phyloP scores from a whole-genome alignment of 73 alveolate species.

The Tetrahymena borealis region DNA sequence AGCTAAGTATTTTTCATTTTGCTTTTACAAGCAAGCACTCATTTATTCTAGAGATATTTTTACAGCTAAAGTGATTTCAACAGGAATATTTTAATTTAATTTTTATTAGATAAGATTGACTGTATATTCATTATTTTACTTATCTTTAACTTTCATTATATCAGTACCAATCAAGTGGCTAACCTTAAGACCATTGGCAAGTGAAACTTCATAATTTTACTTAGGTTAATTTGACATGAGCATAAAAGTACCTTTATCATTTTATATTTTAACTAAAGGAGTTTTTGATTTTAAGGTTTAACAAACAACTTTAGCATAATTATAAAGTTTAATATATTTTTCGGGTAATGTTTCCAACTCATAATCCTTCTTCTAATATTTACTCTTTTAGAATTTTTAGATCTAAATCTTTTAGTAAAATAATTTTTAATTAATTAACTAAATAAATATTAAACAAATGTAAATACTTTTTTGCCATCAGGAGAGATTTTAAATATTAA shows the following conservation, averaged over 20 bases:
- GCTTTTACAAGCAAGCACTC: neutral
- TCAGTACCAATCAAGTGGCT: neutral
- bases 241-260: neutral
- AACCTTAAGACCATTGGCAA: neutral
- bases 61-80: neutral
- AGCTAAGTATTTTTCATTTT: neutral
- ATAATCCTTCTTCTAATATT: neutral
- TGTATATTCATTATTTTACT: neutral
- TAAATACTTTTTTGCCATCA: neutral
- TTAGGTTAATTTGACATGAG: neutral
- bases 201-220: neutral
- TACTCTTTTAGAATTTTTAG: neutral
- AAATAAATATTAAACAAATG: neutral
- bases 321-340: neutral
- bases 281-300: neutral
- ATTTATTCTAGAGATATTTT: neutral
- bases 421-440: neutral
- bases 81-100: neutral
- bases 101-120: neutral
- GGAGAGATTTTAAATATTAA: neutral
- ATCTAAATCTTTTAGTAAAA: neutral
- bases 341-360: neutral
- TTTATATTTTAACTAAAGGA: neutral
- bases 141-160: neutral
- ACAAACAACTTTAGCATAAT: neutral